Evolutionary conservation across 2,329 filamentous ascomycete genomes (phyloP), one percentile per base, ranked within the genome.

Genomic region (Xylariaceae sp.): DNA sequence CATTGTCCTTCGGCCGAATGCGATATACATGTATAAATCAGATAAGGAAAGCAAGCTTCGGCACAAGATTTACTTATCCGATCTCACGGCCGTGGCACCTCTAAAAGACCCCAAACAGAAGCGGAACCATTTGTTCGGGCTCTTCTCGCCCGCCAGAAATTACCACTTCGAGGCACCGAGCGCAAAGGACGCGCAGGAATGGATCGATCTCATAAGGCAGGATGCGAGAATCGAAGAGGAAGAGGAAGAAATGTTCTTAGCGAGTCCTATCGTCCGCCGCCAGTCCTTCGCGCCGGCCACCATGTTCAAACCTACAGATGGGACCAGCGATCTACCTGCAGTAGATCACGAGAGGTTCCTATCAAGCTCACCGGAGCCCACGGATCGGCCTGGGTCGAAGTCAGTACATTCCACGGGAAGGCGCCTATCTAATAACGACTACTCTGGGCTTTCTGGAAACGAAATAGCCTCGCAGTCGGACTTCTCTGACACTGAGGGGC

Each of bases 21-120:
- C 90, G 16, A 82, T 99, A 27, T 97, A 90, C 45, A 87, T 97
- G 57, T 99, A 99, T 81, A 95, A 93, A 73, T 89, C 93, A 69
- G 85, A 90, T 64, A 89, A 92, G 64, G 92, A 97, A 75, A 89
- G 88, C 64, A 92, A 92, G 71, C 82, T 99, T 36, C 88, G 91
- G 46, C 88, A 95, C 67, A 92, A 96, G 69, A 85, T 99, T 66
- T 86, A 87, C 67, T 82, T 97, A 32, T 88, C 90, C 36, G 94
- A 99, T 56, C 83, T 97, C 54, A 97, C 92, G 3, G 92, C 94
- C 6, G 91, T 96, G 37, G 90, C 92, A 1, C 84, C 90, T 54
- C 86, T 97, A 59, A 92, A 90, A 66, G 92, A 96, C 64, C 88
- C 91, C 7, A 96, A 96, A 72, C 86, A 92, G 57, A 92, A 89